Base-by-base conservation (phyloP, 2,329 filamentous ascomycete genomes). In the Teratosphaeria gauchensis region DNA sequence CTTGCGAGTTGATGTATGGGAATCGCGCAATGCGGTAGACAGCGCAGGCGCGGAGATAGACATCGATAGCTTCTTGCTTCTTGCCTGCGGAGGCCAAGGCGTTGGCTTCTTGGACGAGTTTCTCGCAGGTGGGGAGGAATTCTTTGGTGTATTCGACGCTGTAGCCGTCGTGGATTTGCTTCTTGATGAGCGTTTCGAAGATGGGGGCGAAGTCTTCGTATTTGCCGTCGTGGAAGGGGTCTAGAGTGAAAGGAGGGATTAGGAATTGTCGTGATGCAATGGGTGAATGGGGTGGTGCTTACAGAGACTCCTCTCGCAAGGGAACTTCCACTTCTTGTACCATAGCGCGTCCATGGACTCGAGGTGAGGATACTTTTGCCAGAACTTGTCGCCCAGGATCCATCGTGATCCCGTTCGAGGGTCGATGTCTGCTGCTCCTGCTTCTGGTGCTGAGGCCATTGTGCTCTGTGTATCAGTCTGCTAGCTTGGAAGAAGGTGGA, bases 311-410 rank as follows among this genome's bases (percentile, higher is more conserved):
- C 65, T 57, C 53, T 68, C 64, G 60, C 65, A 69, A 11, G 69
- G 69, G 54, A 71, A 69, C 52, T 69, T 71, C 72, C 71, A 73
- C 57, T 73, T 74, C 59, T 69, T 71, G 56, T 66, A 64, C 72
- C 72, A 73, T 33, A 88, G 74, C 9, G 80, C 79, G 67, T 81
- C 76, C 64, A 86, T 84, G 28, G 80, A 81, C 35, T 78, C 75
- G 64, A 85, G 82, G 67, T 86, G 84, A 21, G 83, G 78, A 53
- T 78, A 77, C 53, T 75, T 69, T 33, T 76, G 73, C 58, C 78
- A 69, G 64, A 80, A 78, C 56, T 75, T 76, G 57, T 78, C 75
- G 61, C 77, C 78, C 42, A 80, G 72, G 33, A 73, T 71, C 71
- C 71, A 73, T 54, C 63, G 60, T 55, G 64, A 67, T 59, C 67